Evolutionary conservation across 257 asterid species (phyloP).

Genomic region (Mitragyna speciosa): DNA sequence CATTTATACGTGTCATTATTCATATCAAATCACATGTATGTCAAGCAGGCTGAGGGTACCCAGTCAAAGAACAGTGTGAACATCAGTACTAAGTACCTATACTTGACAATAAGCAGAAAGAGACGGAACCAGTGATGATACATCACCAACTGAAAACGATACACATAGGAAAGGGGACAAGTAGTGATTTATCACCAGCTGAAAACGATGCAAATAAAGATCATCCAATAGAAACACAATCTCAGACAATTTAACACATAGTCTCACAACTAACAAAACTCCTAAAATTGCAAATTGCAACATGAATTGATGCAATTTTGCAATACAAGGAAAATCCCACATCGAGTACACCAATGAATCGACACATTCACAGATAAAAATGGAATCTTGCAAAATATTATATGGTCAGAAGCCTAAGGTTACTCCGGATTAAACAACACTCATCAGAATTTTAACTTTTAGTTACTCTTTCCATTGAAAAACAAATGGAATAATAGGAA

Average conservation of each 20-base stretch:
- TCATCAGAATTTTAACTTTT: neutral
- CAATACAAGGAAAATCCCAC: neutral
- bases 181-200: neutral
- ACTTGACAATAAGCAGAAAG: neutral
- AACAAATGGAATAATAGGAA: neutral
- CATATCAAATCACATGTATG: neutral
- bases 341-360: neutral
- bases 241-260: neutral
- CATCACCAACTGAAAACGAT: too few species aligned
- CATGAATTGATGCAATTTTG: neutral
- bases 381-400: neutral
- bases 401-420: neutral
- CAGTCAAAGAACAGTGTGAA: neutral
- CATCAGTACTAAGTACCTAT: neutral
- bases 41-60: neutral
- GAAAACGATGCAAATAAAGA: neutral
- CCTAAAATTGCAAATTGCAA: neutral
- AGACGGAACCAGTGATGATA: too few species aligned
- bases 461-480: neutral
- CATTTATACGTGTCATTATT: neutral
- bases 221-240: neutral
- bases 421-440: too few species aligned
- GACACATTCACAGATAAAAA: neutral
- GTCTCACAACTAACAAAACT: neutral
- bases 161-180: neutral